Evolutionary conservation across 148 eudicot genomes (phyloP), one percentile per base, ranked within the genome.

Genomic region (Silene uniflora): DNA sequence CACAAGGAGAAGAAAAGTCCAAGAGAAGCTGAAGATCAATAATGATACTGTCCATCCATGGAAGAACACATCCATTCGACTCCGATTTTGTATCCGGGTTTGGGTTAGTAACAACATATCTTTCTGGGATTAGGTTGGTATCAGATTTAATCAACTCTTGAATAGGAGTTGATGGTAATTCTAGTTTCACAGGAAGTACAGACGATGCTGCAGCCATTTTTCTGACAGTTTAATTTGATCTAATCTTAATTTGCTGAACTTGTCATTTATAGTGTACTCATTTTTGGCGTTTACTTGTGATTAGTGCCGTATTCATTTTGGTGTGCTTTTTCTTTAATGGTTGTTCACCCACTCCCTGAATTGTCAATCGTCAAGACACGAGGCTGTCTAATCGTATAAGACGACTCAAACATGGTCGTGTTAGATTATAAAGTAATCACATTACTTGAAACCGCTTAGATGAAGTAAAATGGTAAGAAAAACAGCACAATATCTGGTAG

Each of bases 11-110:
- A 24, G 88, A 78, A 13, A 76, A 76, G 70, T 78, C 76, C 11
- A 74, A 58, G 24, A 86, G 76, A 17, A 71, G 78, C 35, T 74
- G 72, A 22, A 88, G 58, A 83, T 88, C 91, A 62, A 88, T 79
- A 23, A 81, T 65, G 21, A 85, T 82, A 73, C n/a, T 70, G 47
- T 77, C 79, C 79, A 77, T 77, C 3, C 62, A 69, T 22, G 56
- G 58, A 24, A 69, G 4, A 1, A 23, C 44, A 60, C 69, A 42
- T 4, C 44, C 59, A 44, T 18, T 24, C 58, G 25, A 13, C 22
- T 14, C 66, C 54, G 59, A 75, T 6, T 5, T 7, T 1, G 24
- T 1, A 22, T 46, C 56, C 23, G 70, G 61, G 69, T 44, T 25
- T n/a, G 78, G 42, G 5, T 76, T n/a, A n/a, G n/a, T 80, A 55